Evolutionary conservation across 441 rosid species (phyloP), one percentile per base, ranked within the genome.

Genomic region (Populus hybrid): DNA sequence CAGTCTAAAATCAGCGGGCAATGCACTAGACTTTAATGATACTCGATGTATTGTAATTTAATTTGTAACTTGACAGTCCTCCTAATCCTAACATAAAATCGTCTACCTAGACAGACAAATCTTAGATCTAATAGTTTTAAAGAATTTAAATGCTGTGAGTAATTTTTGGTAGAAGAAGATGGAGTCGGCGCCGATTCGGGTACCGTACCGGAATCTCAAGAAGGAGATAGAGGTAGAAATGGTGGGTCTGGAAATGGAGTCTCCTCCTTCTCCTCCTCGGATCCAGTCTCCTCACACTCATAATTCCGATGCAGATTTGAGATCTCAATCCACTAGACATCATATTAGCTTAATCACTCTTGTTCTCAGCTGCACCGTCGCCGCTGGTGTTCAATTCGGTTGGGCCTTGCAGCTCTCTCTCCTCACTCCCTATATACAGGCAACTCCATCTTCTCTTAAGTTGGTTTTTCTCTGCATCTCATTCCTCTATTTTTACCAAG

Each of bases 351-450:
- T 95, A 75, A 69, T 83, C 42, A 85, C 86, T 72, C 85, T 93
- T 67, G 80, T 95, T 24, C 95, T 92, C 68, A 89, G 97, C 74
- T 95, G 98, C 69, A 92, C 95, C 64, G 89, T 95, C 33, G 97
- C 98, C 45, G 95, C 97, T 42, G 97, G 99, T 28, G 97, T 92
- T 67, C 98, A 93, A 67, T 95, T 90, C 78, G 97, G 98, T 18
- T 95, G 99, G 31, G 31, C 31, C 31, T 29, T 29, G 31, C 31
- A 29, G 31, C 31, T 29, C 31, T 29, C 31, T 29, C 93, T 93
- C 4, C 83, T 95, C 66, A 93, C 98, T 78, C 99, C 99, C 50
- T 95, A 93, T 74, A 90, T 93, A 72, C 97, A 95, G 97, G 97
- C 77, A 76, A 70, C n/a, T 50, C 59, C 59, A 50, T 16, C 59